Conservation (phyloP, 2,329 filamentous ascomycete genomes). For the Colletotrichum horii region DNA sequence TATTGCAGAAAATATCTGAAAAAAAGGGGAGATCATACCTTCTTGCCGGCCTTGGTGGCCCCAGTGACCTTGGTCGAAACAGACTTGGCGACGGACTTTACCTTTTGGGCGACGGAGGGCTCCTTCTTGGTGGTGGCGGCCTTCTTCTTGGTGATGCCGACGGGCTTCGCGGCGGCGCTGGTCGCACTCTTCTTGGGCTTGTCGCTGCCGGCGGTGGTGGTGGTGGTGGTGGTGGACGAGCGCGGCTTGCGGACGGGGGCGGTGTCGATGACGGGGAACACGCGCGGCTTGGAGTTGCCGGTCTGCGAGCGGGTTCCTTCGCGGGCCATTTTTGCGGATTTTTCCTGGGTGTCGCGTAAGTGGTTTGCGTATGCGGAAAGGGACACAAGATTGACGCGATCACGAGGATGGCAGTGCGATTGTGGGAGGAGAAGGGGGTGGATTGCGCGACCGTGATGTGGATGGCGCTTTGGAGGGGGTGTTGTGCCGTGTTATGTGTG, state of each 20-base stretch:
- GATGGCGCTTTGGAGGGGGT: background rate
- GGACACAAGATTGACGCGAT: background rate
- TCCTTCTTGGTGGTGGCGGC: slow-evolving; percentile 17
- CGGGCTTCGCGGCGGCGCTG: slow-evolving; percentile 18
- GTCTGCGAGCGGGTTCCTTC: slow-evolving; percentile 58
- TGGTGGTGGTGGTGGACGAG: slow-evolving; percentile 13
- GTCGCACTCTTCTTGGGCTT: slow-evolving; percentile 18
- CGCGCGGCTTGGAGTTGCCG: slow-evolving; percentile 57
- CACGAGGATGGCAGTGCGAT: background rate
- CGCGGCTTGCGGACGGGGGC: slow-evolving; percentile 49
- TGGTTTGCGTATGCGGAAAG: background rate
- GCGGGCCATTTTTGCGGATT: slow-evolving; percentile 43
- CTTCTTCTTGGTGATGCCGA: slow-evolving; percentile 23
- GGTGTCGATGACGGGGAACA: slow-evolving; percentile 55
- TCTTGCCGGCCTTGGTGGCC: slow-evolving; percentile 17
- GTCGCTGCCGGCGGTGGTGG: background rate
- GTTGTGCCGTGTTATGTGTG: background rate
- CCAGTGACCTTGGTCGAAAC: slow-evolving; percentile 10
- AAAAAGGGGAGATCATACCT: background rate
- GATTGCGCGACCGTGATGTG: background rate
- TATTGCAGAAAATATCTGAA: too few relatives aligned
- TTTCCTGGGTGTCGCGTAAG: background rate
- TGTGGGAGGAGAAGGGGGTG: background rate
- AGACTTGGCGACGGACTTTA: slow-evolving; percentile 20
- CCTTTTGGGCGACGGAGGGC: slow-evolving; percentile 18